Evolutionary conservation across 2,329 filamentous ascomycete genomes (phyloP).

Genomic region (Pestalotiopsis sp.): DNA sequence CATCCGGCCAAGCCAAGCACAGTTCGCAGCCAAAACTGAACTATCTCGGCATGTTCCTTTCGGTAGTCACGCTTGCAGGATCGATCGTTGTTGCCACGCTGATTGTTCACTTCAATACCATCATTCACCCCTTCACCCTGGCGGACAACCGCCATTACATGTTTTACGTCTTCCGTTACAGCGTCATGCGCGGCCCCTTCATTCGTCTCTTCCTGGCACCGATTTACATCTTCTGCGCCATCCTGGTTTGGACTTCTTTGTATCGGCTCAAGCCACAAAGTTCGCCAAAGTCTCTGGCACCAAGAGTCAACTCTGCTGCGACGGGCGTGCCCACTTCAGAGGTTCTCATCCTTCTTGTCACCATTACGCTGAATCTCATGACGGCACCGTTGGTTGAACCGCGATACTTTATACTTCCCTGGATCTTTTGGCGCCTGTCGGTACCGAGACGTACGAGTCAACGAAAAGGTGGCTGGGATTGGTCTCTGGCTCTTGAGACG

Average conservation of each 20-base stretch:
- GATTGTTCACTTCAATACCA: slow-evolving; percentile 80
- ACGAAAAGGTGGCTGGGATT: slow-evolving; percentile 11
- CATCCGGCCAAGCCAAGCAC: neutral
- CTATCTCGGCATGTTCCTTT: slow-evolving; percentile 35
- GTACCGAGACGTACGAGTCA: slow-evolving; percentile 50
- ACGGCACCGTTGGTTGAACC: slow-evolving; percentile 94
- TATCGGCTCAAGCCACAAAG: slow-evolving; percentile 21
- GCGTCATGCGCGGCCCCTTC: slow-evolving; percentile 66
- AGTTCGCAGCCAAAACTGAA: slow-evolving; percentile 22
- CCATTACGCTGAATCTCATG: slow-evolving; percentile 77
- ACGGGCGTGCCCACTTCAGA: slow-evolving; percentile 48
- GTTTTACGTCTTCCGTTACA: slow-evolving; percentile 92
- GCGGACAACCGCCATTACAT: slow-evolving; percentile 97
- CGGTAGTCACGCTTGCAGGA: slow-evolving; percentile 36
- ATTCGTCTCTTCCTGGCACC: slow-evolving; percentile 70
- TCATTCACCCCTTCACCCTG: slow-evolving; percentile 92
- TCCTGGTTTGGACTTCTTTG: slow-evolving; percentile 68
- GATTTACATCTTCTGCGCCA: slow-evolving; percentile 72
- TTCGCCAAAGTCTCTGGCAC: neutral
- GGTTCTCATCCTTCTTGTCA: slow-evolving; percentile 61
- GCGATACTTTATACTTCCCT: slow-evolving; percentile 93
- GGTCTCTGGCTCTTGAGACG: slow-evolving; percentile 59
- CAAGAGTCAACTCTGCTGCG: slow-evolving; percentile 26
- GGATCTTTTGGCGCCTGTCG: slow-evolving; percentile 88
- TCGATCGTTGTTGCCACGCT: slow-evolving; percentile 40